Conservation (phyloP, 202 grass and related monocot genomes). For the Panicum virgatum region DNA sequence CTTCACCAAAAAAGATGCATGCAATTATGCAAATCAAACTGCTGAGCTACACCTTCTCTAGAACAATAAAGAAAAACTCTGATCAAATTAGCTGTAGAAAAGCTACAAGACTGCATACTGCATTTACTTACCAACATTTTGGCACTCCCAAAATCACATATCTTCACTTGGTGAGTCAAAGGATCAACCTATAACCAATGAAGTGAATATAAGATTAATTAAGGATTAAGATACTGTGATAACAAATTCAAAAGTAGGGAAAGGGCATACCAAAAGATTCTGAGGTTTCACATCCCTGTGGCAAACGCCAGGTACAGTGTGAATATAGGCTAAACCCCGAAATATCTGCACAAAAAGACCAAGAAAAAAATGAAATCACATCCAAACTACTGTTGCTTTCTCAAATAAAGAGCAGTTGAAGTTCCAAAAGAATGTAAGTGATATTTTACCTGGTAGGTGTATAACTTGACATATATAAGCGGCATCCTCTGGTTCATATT, state of each 20-base stretch:
- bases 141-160: constrained; percentile 73
- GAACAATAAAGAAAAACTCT: not conserved
- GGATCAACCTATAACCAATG: constrained; percentile 57
- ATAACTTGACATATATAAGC: constrained; percentile 65
- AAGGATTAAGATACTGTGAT: not conserved
- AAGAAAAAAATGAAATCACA: constrained; percentile 14
- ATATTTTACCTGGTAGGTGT: constrained; percentile 53
- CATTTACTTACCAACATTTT: constrained; percentile 67
- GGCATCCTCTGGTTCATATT: constrained; percentile 71
- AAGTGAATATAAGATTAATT: constrained; percentile 11
- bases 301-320: constrained; percentile 61
- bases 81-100: not conserved
- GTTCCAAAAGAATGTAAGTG: not conserved
- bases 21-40: constrained; percentile 4
- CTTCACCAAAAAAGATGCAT: constrained; percentile 4
- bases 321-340: constrained; percentile 61
- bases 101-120: not conserved
- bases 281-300: constrained; percentile 70
- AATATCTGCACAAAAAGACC: constrained; percentile 48
- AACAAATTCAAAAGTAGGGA: constrained; percentile 4
- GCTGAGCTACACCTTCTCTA: not conserved
- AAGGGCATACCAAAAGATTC: constrained; percentile 55
- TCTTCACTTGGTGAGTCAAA: constrained; percentile 64
- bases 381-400: not conserved
- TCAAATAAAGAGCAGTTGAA: not conserved